Base-by-base conservation (phyloP, 2,329 filamentous ascomycete genomes). In the Beauveria sp. region DNA sequence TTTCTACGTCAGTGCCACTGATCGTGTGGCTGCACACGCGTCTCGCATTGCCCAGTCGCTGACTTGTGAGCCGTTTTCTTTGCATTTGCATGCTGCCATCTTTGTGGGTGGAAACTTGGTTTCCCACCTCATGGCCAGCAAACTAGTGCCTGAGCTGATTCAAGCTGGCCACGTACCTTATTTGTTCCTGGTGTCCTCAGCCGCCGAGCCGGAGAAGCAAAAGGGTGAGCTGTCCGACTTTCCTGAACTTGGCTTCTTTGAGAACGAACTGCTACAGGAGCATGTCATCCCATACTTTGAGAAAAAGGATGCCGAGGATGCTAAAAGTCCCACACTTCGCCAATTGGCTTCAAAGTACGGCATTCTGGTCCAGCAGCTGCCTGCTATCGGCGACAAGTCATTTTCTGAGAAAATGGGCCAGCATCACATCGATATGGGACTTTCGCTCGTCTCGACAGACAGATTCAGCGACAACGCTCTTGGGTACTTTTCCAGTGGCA, bases 1-100 rank as follows among this genome's bases (percentile, higher is more conserved):
- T n/a, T 62, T 62, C 22, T 62, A 58, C n/a, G 60, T 62, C 34
- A 62, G 60, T 24, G 54, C 60, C 12, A 58, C 55, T 6, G 55
- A 62, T 30, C 37, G 60, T 14, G 60, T 62, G 16, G 60, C 60
- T 7, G 54, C 60, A 3, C 60, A 62, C 41, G 60, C 60, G 5
- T 59, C 55, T 3, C 60, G 60, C 1, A 58, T 62, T 18, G 60
- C 60, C 12, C 43, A 62, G 16, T 46, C 60, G 47, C 41, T 62
- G 10, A 58, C 55, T 5, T 12, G 4, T 3, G 60, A 62, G 20
- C 37, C 48, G 1, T 40, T 54, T 18, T 16, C 60, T 2, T 12
- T n/a, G 8, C 16, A 24, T 20, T n/a, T 58, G n/a, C 60, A 62
- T 26, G 28, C 48, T 3, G 60, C 47, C 18, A 30, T 62, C 5